Conservation (phyloP, 371 early-diverging fungal genomes). For the Paraphysoderma sedebokerense region DNA sequence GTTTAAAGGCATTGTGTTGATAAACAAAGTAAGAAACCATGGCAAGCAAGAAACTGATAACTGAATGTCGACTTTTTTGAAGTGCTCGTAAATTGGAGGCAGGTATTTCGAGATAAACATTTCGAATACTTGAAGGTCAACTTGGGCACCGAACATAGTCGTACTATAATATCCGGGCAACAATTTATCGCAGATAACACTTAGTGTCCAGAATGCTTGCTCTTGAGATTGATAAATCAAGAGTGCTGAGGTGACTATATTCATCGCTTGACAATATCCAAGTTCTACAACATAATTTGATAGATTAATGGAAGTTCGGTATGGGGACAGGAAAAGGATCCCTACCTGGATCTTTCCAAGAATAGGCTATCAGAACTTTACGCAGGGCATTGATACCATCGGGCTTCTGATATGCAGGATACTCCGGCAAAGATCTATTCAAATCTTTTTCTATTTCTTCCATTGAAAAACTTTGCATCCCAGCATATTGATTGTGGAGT, state of each 20-base stretch:
- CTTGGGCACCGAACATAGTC: slow-evolving; percentile 89
- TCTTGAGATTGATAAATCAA: slow-evolving; percentile 88
- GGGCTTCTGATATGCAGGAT: slow-evolving; percentile 72
- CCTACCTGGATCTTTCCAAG: slow-evolving; percentile 46
- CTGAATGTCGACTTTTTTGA: slow-evolving; percentile 74
- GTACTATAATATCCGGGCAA: slow-evolving; percentile 92
- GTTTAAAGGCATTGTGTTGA: slow-evolving; percentile 79
- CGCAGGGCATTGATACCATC: slow-evolving; percentile 83
- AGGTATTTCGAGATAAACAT: slow-evolving; percentile 56
- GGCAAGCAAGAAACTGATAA: slow-evolving; percentile 86
- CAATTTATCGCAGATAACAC: slow-evolving; percentile 69
- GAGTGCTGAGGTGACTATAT: slow-evolving; percentile 84
- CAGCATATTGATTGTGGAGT: slow-evolving; percentile 38
- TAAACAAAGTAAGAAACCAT: slow-evolving; percentile 88
- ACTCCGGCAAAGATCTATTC: slow-evolving; percentile 78
- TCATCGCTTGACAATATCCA: slow-evolving; percentile 98
- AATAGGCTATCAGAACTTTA: slow-evolving; percentile 71
- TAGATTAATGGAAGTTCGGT: neutral
- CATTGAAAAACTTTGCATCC: slow-evolving; percentile 19
- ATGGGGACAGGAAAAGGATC: neutral
- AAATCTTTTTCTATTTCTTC: slow-evolving; percentile 97
- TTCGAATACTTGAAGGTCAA: slow-evolving; percentile 91
- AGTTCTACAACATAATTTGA: slow-evolving; percentile 33
- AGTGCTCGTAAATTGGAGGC: slow-evolving; percentile 50
- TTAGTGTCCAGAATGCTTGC: slow-evolving; percentile 88